Base-by-base conservation (phyloP, 2,329 filamentous ascomycete genomes). In the Fusarium sp. region DNA sequence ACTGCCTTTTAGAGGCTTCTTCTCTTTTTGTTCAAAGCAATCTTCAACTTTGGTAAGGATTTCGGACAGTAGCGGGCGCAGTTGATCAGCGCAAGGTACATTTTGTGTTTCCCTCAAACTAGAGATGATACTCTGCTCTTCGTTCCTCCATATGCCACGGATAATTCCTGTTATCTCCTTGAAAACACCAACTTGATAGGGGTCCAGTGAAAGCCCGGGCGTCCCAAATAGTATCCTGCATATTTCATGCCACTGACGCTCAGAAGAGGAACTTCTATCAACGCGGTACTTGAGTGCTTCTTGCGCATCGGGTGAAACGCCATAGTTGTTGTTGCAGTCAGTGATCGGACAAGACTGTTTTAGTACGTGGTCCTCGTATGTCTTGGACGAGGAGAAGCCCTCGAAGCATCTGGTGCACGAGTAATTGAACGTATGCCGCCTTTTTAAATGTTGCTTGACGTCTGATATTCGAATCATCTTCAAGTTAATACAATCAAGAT, bases 341-440 rank as follows among this genome's bases (percentile, higher is more conserved):
- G 6, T 4, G 3, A 44, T 54, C 0, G 19, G 5, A 28, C 37
- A 54, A 2, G 10, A 11, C 16, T 10, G 12, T n/a, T 23, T 13
- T 3, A 9, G 25, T n/a, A 54, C 19, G 8, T 54, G 37, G 2
- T 16, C 50, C 13, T 54, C 33, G 5, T 30, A 21, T 13, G 11
- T 6, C 3, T 42, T 21, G 5, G 11, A 21, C 13, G 19, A 42
- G 0, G 9, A 23, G 21, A 54, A 40, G 3, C 37, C 52, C 6
- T 32, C 23, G 2, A 21, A 23, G 52, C 52, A 42, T 25, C 18
- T 54, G 13, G 35, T 15, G 16, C 52, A 54, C 4, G 9, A 42
- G 15, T 16, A 12, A 3, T 9, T 21, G 16, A 6, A 19, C 4
- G 52, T 54, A 10, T 54, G 52, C 15, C 35, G 9, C 21, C 52